A percentile compares a stretch with the other conserved stretches of the same genome.
Conservation (phyloP, 2,329 filamentous ascomycete genomes). For the Talaromyces rugulosus region DNA sequence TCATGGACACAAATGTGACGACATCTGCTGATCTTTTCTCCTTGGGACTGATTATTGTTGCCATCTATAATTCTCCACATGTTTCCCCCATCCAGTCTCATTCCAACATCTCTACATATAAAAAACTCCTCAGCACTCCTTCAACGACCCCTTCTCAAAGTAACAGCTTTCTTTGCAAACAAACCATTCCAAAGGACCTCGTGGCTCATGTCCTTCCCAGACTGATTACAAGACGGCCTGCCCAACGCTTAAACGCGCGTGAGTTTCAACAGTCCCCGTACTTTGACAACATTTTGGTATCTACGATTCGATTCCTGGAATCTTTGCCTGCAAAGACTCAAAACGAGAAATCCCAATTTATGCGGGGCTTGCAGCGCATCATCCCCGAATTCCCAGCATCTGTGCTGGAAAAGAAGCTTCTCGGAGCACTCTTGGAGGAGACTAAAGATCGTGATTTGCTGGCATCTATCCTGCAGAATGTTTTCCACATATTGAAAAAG, state of each 20-base stretch:
- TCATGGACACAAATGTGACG: conserved; percentile 84
- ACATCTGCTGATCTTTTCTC: conserved; percentile 89
- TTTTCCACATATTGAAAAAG: conserved; percentile 82
- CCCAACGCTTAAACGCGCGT: conserved; percentile 77
- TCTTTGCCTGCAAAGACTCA: conserved; percentile 85
- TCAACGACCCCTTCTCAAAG: conserved; percentile 70
- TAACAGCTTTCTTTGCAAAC: conserved; percentile 81
- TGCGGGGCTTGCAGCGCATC: conserved; percentile 82
- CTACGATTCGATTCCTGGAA: conserved; percentile 92
- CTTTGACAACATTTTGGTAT: conserved; percentile 95
- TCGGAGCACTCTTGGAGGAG: conserved; percentile 86
- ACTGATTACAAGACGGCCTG: conserved; percentile 81
- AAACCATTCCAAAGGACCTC: conserved; percentile 75
- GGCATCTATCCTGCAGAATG: conserved; percentile 79
- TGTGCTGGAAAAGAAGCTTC: conserved; percentile 89
- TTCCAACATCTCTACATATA: conserved; percentile 77
- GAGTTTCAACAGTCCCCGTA: conserved; percentile 95
- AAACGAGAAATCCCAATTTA: conserved; percentile 84
- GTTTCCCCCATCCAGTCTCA: conserved; percentile 78
- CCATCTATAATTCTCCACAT: conserved; percentile 94
- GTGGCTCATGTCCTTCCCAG: conserved; percentile 71
- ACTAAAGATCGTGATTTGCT: conserved; percentile 87
- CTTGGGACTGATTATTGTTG: conserved; percentile 78
- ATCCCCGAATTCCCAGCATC: conserved; percentile 88
- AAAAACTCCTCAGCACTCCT: conserved; percentile 73